These are phyloP conservation scores for Strigomonas galati DNA, from an alignment of 208 protist genomes.

Conservation along the genomic window DNA sequence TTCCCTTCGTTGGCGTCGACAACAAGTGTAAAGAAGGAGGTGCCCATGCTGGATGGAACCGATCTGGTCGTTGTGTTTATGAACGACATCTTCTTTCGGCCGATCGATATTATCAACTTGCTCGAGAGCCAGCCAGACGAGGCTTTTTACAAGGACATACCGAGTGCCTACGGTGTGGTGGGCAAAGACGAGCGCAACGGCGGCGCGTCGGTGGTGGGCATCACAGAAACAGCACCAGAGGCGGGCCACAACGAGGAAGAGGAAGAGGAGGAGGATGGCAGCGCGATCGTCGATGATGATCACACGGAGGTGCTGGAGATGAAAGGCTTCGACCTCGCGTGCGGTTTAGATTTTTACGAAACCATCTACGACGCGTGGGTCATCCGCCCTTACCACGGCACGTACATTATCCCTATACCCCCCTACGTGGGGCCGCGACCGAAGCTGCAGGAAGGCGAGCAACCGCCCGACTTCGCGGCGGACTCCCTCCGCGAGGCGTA, in stretches of 20 bases:
- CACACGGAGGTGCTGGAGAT: neutral
- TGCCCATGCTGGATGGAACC: neutral
- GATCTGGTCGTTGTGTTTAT: slow-evolving; percentile 70
- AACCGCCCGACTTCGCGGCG: neutral
- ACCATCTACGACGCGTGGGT: slow-evolving; percentile 80
- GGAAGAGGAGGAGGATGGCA: neutral
- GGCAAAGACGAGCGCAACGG: neutral
- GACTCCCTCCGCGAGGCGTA: neutral
- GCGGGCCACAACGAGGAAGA: neutral
- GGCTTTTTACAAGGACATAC: slow-evolving; percentile 6
- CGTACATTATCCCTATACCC: slow-evolving; percentile 26
- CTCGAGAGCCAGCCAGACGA: slow-evolving; percentile 50
- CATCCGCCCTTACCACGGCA: slow-evolving; percentile 39
- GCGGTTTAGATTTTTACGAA: slow-evolving; percentile 82
- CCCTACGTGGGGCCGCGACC: slow-evolving; percentile 38
- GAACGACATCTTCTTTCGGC: slow-evolving; percentile 76
- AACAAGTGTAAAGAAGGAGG: neutral
- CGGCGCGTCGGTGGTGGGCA: neutral
- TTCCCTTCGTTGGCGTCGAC: slow-evolving; percentile 18
- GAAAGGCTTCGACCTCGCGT: slow-evolving; percentile 65
- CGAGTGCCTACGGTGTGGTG: neutral
- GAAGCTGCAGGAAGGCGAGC: no score
- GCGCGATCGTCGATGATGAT: neutral
- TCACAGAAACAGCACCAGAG: no score
- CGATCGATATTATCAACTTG: slow-evolving; percentile 52